phyloP scores from a whole-genome alignment of 169 alveolate species.

The Eimeria maxima region DNA sequence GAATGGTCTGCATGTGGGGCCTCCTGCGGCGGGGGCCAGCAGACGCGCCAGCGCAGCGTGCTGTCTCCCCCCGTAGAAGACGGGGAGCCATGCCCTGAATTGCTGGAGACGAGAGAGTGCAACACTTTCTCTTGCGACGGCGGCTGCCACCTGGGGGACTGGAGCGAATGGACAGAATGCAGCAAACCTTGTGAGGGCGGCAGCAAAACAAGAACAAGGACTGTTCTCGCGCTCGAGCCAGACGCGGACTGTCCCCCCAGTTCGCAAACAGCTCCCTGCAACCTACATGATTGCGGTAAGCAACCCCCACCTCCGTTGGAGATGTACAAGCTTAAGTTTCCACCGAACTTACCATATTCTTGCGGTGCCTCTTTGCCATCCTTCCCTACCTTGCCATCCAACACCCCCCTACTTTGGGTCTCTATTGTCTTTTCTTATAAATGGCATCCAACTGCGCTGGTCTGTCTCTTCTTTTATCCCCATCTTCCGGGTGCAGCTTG shows the following conservation, averaged over 20 bases:
- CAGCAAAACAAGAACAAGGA: conserved; percentile 83
- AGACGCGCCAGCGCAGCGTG: conserved; percentile 84
- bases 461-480: neutral
- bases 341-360: too few species aligned
- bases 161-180: conserved; percentile 88
- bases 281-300: conserved; percentile 74
- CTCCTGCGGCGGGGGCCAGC: conserved; percentile 87
- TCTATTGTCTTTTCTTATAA: neutral
- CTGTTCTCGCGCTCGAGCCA: conserved; percentile 38
- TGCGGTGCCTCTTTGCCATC: neutral
- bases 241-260: conserved; percentile 80
- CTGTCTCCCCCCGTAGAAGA: conserved; percentile 84
- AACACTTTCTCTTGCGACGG: conserved; percentile 84
- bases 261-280: conserved; percentile 76
- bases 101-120: conserved; percentile 63
- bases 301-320: neutral
- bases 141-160: conserved; percentile 86
- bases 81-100: conserved; percentile 83
- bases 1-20: conserved; percentile 86
- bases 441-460: neutral
- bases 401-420: neutral
- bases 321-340: neutral
- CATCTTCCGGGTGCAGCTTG: neutral
- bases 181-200: conserved; percentile 87
- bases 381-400: neutral